Percentiles rank a stretch among this genome's conserved stretches.
These are phyloP conservation scores for Fusarium poae DNA, from an alignment of 2,329 filamentous ascomycete species.

Conservation along the genomic window DNA sequence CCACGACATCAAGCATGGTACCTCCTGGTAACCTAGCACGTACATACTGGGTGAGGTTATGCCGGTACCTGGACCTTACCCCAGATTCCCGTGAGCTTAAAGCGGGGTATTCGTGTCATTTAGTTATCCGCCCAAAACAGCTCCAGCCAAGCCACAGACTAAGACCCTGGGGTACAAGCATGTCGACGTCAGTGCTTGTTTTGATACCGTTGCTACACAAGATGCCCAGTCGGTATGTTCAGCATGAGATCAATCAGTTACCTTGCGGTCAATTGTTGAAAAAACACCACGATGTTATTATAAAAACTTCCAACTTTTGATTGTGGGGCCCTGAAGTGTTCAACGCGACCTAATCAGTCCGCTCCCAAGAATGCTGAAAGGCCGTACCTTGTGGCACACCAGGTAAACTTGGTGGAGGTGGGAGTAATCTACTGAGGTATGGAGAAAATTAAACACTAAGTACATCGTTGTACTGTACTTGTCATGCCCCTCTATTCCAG, in stretches of 20 bases:
- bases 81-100: slow-evolving; percentile 40
- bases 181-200: slow-evolving; percentile 31
- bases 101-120: slow-evolving; percentile 8
- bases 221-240: not conserved
- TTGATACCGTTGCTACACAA: not conserved
- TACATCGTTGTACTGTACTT: not conserved
- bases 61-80: slow-evolving; percentile 39
- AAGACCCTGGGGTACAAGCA: slow-evolving; percentile 22
- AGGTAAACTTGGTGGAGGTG: not conserved
- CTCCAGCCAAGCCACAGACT: slow-evolving; percentile 5
- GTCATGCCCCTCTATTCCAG: slow-evolving; percentile 7
- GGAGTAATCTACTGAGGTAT: not conserved
- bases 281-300: not conserved
- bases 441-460: not conserved
- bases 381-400: not conserved
- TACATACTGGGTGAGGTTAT: not conserved
- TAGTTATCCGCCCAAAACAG: slow-evolving; percentile 17
- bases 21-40: too few relatives aligned
- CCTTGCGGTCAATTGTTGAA: not conserved
- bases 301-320: not conserved
- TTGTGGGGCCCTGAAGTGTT: slow-evolving; percentile 2
- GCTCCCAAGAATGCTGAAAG: not conserved
- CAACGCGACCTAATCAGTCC: not conserved
- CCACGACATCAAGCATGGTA: not conserved
- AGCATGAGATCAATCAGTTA: slow-evolving; percentile 9